phyloP scores from a whole-genome alignment of 2,329 filamentous ascomycete genomes.

The Rutstroemia sydowiana region DNA sequence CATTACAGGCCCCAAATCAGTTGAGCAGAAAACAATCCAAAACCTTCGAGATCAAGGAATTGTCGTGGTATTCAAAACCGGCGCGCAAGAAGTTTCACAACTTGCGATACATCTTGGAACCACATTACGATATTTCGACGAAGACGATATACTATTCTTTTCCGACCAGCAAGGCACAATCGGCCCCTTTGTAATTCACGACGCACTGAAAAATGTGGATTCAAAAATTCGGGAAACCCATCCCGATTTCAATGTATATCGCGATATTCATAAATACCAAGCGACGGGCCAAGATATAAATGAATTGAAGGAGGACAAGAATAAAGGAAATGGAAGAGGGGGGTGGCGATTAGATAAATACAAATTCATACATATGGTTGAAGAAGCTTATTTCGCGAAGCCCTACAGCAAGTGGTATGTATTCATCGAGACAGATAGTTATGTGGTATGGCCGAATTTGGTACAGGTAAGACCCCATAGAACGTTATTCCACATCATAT shows the following conservation, averaged over 20 bases:
- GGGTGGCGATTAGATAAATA: conserved; percentile 53
- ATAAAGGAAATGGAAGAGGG: conserved; percentile 20
- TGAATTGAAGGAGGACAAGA: conserved; percentile 23
- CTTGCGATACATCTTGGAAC: conserved; percentile 49
- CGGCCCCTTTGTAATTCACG: conserved; percentile 37
- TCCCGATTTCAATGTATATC: conserved; percentile 38
- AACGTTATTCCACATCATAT: too few relatives aligned
- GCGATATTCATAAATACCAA: conserved; percentile 37
- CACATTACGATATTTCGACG: conserved; percentile 39
- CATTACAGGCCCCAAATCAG: neutral
- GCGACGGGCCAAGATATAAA: conserved; percentile 39
- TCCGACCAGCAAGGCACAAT: conserved; percentile 47
- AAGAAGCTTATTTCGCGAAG: conserved; percentile 43
- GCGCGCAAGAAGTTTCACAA: conserved; percentile 45
- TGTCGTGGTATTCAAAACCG: conserved; percentile 47
- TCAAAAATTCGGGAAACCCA: conserved; percentile 37
- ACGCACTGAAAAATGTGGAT: conserved; percentile 41
- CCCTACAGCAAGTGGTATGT: conserved; percentile 51
- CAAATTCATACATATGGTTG: conserved; percentile 53
- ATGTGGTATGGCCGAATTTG: conserved; percentile 47
- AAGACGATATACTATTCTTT: conserved; percentile 46
- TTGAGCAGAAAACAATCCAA: conserved; percentile 11
- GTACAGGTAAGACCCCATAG: conserved; percentile 20
- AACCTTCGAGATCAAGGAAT: conserved; percentile 14
- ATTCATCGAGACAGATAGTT: conserved; percentile 52